Evolutionary conservation across 805 yeast genomes (phyloP).

Genomic region (Nakazawaea siamensis): DNA sequence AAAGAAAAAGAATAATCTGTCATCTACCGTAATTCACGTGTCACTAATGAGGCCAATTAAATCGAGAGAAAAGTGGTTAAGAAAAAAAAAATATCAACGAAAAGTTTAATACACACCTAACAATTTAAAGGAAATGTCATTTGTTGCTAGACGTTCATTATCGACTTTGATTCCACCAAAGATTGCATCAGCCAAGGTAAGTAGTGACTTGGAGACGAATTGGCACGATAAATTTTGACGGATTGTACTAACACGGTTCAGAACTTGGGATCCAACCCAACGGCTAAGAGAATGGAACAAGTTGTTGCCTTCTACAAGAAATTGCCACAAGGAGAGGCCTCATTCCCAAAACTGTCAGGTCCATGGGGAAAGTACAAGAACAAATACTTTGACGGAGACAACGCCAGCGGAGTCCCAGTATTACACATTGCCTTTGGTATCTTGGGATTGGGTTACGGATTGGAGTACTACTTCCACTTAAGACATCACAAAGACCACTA

Average conservation of each 20-base stretch:
- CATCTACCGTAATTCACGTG: constrained; percentile 1
- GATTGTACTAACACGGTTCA: constrained; percentile 17
- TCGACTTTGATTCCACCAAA: constrained; percentile 98
- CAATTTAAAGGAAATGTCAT: constrained; percentile 48
- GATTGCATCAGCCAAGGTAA: constrained; percentile 90
- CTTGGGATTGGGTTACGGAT: constrained; percentile 73
- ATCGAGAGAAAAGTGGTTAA: neutral
- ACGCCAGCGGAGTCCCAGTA: constrained; percentile 78
- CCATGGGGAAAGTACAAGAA: constrained; percentile 75
- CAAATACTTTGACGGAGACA: constrained; percentile 76
- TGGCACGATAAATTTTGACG: neutral
- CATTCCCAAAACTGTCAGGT: constrained; percentile 61
- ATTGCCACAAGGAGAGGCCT: constrained; percentile 89
- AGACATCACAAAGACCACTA: constrained; percentile 41
- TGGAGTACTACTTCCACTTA: constrained; percentile 91
- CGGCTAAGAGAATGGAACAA: constrained; percentile 93
- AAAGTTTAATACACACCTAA: neutral
- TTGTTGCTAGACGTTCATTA: constrained; percentile 83
- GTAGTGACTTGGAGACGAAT: constrained; percentile 23
- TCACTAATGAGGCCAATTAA: constrained; percentile 1
- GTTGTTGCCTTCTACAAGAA: constrained; percentile 94
- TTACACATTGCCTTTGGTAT: constrained; percentile 66
- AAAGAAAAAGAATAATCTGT: neutral
- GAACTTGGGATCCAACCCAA: constrained; percentile 93
- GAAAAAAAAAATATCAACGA: constrained; percentile 1